These are phyloP conservation scores for Pseudohyphozyma bogoriensis DNA, from an alignment of 768 basidiomycete genomes.

Conservation along the genomic window DNA sequence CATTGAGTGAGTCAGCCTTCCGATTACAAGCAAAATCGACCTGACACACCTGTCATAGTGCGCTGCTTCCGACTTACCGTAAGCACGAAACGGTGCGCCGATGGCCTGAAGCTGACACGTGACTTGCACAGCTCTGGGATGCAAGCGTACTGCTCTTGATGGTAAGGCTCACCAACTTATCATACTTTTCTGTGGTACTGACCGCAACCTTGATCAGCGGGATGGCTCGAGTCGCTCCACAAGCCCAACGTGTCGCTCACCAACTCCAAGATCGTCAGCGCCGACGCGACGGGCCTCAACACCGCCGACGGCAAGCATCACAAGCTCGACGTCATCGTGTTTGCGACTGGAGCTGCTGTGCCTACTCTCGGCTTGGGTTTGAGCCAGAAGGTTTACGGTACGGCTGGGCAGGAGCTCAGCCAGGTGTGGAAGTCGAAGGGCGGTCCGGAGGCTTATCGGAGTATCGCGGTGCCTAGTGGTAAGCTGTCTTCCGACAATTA, in stretches of 20 bases:
- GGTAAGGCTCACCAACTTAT: too few species aligned
- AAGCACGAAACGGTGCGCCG: too few species aligned
- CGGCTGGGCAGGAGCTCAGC: slow-evolving; percentile 12
- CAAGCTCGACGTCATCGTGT: slow-evolving; percentile 20
- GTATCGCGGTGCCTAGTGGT: slow-evolving; percentile 3
- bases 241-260: slow-evolving; percentile 48
- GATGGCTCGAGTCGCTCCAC: slow-evolving; percentile 48
- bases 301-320: slow-evolving; percentile 7
- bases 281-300: slow-evolving; percentile 15
- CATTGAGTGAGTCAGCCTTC: too few species aligned
- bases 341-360: slow-evolving; percentile 26
- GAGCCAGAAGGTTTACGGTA: slow-evolving; percentile 19
- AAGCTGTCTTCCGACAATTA: not conserved
- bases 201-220: too few species aligned
- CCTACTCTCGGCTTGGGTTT: slow-evolving; percentile 21
- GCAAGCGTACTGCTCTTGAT: too few species aligned
- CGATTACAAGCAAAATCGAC: too few species aligned
- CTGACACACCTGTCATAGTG: too few species aligned
- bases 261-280: slow-evolving; percentile 5
- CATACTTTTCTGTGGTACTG: too few species aligned
- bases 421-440: slow-evolving; percentile 10
- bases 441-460: slow-evolving; percentile 18
- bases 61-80: too few species aligned
- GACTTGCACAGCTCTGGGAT: too few species aligned
- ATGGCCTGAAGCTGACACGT: too few species aligned